These are phyloP conservation scores for Microdochium nivale DNA, from an alignment of 2,329 filamentous ascomycete species.

Conservation along the genomic window DNA sequence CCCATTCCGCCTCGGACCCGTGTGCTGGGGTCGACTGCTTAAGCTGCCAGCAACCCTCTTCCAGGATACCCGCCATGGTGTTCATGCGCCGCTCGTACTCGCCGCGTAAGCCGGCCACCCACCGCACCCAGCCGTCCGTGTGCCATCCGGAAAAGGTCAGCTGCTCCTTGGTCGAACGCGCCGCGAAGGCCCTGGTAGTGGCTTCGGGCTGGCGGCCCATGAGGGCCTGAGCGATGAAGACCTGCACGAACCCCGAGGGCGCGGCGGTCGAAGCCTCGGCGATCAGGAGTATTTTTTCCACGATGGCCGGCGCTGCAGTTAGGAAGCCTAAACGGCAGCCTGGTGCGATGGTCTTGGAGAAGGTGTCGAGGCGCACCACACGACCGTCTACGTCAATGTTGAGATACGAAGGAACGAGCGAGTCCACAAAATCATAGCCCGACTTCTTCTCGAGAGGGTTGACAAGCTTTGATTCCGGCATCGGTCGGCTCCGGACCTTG, in stretches of 20 bases:
- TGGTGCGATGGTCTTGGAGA: conserved; percentile 86
- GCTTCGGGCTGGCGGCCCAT: conserved; percentile 58
- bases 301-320: conserved; percentile 69
- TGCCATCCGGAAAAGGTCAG: conserved; percentile 57
- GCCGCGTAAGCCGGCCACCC: conserved; percentile 77
- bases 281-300: conserved; percentile 66
- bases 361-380: conserved; percentile 84
- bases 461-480: conserved; percentile 20
- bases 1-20: conserved; percentile 53
- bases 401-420: conserved; percentile 73
- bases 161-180: conserved; percentile 37
- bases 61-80: conserved; percentile 65
- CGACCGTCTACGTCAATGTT: conserved; percentile 77
- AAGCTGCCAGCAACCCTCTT: conserved; percentile 56
- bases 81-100: conserved; percentile 81
- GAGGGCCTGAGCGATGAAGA: conserved; percentile 68
- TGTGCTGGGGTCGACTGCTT: conserved; percentile 48
- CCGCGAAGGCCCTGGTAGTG: conserved; percentile 29
- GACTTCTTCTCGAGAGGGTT: conserved; percentile 29
- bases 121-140: conserved; percentile 79
- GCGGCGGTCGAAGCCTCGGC: conserved; percentile 73
- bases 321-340: conserved; percentile 89
- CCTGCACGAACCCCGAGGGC: conserved; percentile 83
- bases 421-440: conserved; percentile 74
- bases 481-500: conserved; percentile 31